These are phyloP conservation scores for Boechera divaricarpa DNA, from an alignment of 345 rosid species.

Conservation along the genomic window DNA sequence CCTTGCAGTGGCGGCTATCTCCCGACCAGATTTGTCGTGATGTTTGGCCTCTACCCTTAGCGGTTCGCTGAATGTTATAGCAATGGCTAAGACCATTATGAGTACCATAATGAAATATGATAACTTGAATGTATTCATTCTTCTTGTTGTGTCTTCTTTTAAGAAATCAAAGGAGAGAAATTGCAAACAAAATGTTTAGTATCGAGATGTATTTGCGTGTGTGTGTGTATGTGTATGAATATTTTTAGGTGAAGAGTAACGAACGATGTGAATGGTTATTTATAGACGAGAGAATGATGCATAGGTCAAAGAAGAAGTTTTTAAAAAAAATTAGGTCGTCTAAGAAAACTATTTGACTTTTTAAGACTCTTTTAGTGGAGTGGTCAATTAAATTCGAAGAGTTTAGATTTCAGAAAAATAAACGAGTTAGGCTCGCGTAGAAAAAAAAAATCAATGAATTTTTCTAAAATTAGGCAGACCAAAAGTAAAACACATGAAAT, in stretches of 20 bases:
- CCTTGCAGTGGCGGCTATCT: slow-evolving; percentile 7
- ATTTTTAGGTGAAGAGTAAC: slow-evolving; percentile 38
- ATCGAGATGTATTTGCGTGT: slow-evolving; percentile 1
- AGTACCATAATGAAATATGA: slow-evolving; percentile 37
- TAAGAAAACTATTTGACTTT: slow-evolving; percentile 37
- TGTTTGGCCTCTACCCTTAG: slow-evolving; percentile 32
- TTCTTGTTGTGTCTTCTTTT: slow-evolving; percentile 2
- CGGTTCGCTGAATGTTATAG: slow-evolving; percentile 35
- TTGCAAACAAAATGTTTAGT: not conserved
- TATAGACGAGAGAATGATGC: slow-evolving; percentile 33
- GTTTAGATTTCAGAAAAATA: slow-evolving; percentile 23
- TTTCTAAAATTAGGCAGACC: slow-evolving; percentile 40
- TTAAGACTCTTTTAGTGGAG: slow-evolving; percentile 42
- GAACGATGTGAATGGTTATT: slow-evolving; percentile 34
- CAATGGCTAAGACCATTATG: slow-evolving; percentile 40
- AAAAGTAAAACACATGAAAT: slow-evolving; percentile 15
- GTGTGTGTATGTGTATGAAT: slow-evolving; percentile 36
- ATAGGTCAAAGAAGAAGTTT: slow-evolving; percentile 30
- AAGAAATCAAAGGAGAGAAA: slow-evolving; percentile 9
- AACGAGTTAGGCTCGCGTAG: slow-evolving; percentile 44
- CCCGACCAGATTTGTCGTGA: slow-evolving; percentile 1
- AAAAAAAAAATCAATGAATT: slow-evolving; percentile 8
- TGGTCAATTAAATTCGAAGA: slow-evolving; percentile 39
- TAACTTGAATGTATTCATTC: slow-evolving; percentile 42
- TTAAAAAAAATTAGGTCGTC: slow-evolving; percentile 19